Conservation (phyloP, 1,284 basidiomycete genomes). For the Tausonia pullulans region DNA sequence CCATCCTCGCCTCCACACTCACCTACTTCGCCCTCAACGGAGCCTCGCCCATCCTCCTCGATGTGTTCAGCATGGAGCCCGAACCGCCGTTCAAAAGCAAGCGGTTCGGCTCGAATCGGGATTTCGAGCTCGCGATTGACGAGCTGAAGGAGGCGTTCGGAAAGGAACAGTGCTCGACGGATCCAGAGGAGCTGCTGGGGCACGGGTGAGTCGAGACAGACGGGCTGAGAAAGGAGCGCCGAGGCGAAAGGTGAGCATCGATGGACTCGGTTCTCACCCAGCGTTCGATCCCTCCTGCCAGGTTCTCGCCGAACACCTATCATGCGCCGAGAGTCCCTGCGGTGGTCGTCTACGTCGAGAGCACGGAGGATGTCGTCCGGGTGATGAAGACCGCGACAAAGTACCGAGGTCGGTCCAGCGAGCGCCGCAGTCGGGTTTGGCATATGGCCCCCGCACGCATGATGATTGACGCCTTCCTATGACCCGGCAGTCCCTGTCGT, state of each 20-base stretch:
- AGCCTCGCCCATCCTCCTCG: constrained; percentile 10
- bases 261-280: too few relatives aligned
- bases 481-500: constrained; percentile 8
- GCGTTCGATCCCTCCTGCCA: not conserved
- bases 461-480: not conserved
- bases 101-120: constrained; percentile 8
- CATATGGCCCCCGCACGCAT: not conserved
- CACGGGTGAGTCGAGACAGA: constrained; percentile 26
- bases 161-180: constrained; percentile 27
- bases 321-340: constrained; percentile 18
- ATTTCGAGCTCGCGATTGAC: constrained; percentile 5
- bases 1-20: constrained; percentile 5
- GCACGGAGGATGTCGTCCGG: constrained; percentile 56
- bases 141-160: constrained; percentile 10
- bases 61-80: constrained; percentile 11
- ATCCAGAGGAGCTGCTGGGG: constrained; percentile 28
- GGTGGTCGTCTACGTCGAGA: constrained; percentile 22
- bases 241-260: too few relatives aligned
- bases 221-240: too few relatives aligned
- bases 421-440: not conserved
- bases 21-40: constrained; percentile 9
- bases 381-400: constrained; percentile 54
- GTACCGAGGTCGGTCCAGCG: constrained; percentile 35
- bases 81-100: constrained; percentile 11
- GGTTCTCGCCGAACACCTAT: constrained; percentile 18